phyloP scores from a whole-genome alignment of 495 filamentous ascomycete species.

The Xylaria venustula region DNA sequence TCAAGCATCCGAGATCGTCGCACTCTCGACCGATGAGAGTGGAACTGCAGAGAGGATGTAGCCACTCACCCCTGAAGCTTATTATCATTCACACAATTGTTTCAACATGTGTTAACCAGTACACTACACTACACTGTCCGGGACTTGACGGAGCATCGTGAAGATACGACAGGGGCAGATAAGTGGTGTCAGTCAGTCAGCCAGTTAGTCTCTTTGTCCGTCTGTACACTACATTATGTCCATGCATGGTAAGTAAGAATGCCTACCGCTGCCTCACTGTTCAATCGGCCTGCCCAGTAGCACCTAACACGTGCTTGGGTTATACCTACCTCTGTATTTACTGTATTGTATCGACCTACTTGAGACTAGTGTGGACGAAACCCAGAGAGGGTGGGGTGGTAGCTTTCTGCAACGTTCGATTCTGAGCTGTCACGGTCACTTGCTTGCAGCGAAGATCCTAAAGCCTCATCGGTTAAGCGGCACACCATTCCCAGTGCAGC shows the following conservation, averaged over 20 bases:
- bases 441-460: slow-evolving; percentile 13
- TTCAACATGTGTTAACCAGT: neutral
- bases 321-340: no score
- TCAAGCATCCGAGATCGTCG: slow-evolving; percentile 11
- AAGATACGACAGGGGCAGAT: slow-evolving; percentile 1
- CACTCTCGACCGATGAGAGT: slow-evolving; percentile 6
- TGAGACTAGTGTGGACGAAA: neutral
- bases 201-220: no score
- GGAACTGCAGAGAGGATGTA: slow-evolving; percentile 8
- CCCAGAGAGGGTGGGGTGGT: neutral
- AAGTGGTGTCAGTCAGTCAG: no score
- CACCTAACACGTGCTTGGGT: no score
- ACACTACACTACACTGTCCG: neutral
- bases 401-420: slow-evolving; percentile 14
- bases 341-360: no score
- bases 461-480: slow-evolving; percentile 13
- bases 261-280: no score
- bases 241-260: neutral
- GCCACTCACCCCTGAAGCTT: slow-evolving; percentile 5
- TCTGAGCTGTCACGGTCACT: slow-evolving; percentile 4
- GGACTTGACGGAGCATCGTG: neutral
- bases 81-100: slow-evolving; percentile 5
- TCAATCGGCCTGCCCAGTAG: no score
- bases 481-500: slow-evolving; percentile 3
- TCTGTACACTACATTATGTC: no score